These are phyloP conservation scores for Byssochlamys sp. DNA, from an alignment of 2,329 filamentous ascomycete genomes.

Conservation along the genomic window DNA sequence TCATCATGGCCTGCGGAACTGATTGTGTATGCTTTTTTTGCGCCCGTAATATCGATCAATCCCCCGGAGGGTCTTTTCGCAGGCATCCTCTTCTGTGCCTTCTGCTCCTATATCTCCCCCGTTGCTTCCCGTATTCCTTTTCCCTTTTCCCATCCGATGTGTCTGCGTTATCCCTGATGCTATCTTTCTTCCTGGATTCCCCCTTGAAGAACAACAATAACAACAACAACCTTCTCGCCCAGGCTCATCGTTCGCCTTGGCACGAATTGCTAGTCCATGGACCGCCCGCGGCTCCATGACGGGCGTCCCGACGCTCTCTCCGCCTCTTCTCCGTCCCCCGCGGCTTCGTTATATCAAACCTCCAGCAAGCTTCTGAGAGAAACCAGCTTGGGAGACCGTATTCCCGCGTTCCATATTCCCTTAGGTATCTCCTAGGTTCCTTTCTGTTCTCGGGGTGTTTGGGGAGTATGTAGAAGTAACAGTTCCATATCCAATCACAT, in stretches of 20 bases:
- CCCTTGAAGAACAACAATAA: constrained; percentile 3
- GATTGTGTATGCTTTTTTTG: background rate
- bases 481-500: background rate
- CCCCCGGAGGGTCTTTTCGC: background rate
- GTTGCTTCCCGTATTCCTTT: background rate
- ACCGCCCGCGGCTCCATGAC: background rate
- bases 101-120: background rate
- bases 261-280: constrained; percentile 1
- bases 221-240: background rate
- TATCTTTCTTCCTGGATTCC: constrained; percentile 1
- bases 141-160: background rate
- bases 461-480: background rate
- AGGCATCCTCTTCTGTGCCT: background rate
- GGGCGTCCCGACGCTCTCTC: background rate
- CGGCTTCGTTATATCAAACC: background rate
- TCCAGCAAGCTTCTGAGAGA: constrained; percentile 1
- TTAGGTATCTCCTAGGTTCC: constrained; percentile 13
- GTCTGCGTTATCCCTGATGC: background rate
- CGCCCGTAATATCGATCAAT: background rate
- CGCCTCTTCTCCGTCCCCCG: background rate
- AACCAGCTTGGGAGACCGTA: constrained; percentile 18
- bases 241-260: constrained; percentile 1
- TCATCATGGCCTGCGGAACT: background rate
- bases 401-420: constrained; percentile 23
- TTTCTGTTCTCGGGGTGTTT: constrained; percentile 1